A percentile compares a stretch with the other conserved stretches of the same genome.
Conservation (phyloP, 331 rosid species). For the Quercus tomentella region DNA sequence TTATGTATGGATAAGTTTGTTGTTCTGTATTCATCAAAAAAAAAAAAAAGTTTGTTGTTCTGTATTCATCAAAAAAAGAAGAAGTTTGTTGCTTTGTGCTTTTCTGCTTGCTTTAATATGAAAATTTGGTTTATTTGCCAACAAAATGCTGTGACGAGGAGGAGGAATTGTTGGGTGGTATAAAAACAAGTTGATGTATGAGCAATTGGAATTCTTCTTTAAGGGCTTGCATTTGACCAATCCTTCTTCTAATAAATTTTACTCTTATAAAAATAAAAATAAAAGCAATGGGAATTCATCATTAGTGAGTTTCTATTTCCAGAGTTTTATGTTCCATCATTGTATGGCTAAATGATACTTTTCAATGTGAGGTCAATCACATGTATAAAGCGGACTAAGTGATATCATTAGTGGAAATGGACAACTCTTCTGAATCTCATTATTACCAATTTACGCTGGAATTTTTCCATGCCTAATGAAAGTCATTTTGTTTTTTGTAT, state of each 20-base stretch:
- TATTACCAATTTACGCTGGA: background rate
- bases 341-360: background rate
- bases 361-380: background rate
- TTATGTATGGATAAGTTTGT: background rate
- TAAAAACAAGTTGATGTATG: background rate
- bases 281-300: background rate
- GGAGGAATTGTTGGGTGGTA: background rate
- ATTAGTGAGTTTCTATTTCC: slow-evolving; percentile 2
- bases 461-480: background rate
- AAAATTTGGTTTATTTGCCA: background rate
- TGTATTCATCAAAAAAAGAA: no score
- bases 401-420: background rate
- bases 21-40: no score
- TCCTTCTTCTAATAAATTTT: no score
- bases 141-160: background rate
- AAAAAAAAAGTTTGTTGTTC: background rate
- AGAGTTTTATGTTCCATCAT: background rate
- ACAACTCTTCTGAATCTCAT: background rate
- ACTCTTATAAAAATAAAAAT: no score
- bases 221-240: no score
- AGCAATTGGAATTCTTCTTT: background rate
- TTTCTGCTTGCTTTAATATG: background rate
- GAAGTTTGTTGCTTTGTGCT: background rate
- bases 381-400: background rate
- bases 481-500: background rate